Base-by-base conservation (phyloP, 2,329 filamentous ascomycete species). In the Pezicula radicicola region DNA sequence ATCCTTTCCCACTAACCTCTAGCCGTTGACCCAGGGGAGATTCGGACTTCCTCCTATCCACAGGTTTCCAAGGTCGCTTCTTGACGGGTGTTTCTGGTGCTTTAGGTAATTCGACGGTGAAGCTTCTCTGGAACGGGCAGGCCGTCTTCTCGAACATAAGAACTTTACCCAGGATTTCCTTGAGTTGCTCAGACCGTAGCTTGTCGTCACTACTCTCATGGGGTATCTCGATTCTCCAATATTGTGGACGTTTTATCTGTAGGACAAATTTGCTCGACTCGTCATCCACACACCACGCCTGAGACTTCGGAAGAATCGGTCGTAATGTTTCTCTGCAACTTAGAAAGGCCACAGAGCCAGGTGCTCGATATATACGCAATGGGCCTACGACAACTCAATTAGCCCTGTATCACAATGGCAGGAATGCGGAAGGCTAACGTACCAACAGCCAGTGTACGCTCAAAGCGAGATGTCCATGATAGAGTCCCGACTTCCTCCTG, bases 231-330 rank as follows among this genome's bases (percentile, higher is more conserved):
- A 97, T 94, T 57, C 92, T 85, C 79, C 94, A 96, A 68, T 94
- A 97, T 41, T 88, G 87, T 28, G 92, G 87, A 42, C 87, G 83
- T 19, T 91, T 80, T 58, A 95, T 90, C 58, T 92, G 88, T 53
- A 97, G 73, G n/a, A 96, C 88, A 60, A 96, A 96, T 60, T 86
- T 81, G 68, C 76, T 91, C 39, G 87, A 87, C 51, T 85, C 80
- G 52, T 90, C 88, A 67, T 95, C 89, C 30, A 97, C 88, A 67
- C 89, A 95, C 92, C 92, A 97, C 66, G 89, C 95, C 70, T 96
- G 91, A 53, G 91, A 95, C 68, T 90, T 90, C 21, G 89, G 90
- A 48, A 97, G 73, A 56, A 97, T 94, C 10, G 92, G 88, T 63
- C 94, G 89, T 16, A 96, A 78, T 15, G 92, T 86, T 50, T 83